These are phyloP conservation scores for Ilyonectria mors-panacis DNA, from an alignment of 2,329 filamentous ascomycete genomes.

Conservation along the genomic window DNA sequence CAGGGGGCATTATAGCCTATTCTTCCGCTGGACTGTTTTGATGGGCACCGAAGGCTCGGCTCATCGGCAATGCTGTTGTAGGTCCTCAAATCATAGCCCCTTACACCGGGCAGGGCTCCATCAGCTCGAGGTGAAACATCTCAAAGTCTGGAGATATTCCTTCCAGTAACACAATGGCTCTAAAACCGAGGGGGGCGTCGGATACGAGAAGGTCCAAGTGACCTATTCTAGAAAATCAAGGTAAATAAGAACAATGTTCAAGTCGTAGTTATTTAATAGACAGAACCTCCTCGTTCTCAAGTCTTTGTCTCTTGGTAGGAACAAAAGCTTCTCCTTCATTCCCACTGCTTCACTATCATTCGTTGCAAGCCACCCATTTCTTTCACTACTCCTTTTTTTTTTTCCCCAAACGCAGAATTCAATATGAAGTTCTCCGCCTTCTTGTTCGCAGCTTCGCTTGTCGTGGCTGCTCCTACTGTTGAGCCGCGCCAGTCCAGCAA, in stretches of 20 bases:
- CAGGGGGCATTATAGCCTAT: conserved; percentile 3
- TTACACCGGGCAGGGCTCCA: conserved; percentile 1
- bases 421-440: neutral
- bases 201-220: conserved; percentile 3
- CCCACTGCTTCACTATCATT: neutral
- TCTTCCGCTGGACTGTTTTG: conserved; percentile 4
- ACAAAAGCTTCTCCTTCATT: conserved; percentile 6
- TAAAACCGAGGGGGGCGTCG: conserved; percentile 1
- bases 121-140: conserved; percentile 1
- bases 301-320: neutral
- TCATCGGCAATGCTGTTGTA: conserved; percentile 7
- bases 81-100: conserved; percentile 3
- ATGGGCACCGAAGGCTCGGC: conserved; percentile 1
- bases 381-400: neutral
- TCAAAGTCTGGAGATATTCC: conserved; percentile 6
- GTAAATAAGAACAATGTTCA: conserved; percentile 3
- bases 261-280: conserved; percentile 8
- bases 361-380: conserved; percentile 2
- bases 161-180: conserved; percentile 4
- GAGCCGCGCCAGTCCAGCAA: neutral
- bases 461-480: conserved; percentile 2
- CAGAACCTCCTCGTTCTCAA: conserved; percentile 2
- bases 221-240: conserved; percentile 3
- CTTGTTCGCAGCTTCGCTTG: neutral
- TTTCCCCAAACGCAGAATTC: conserved; percentile 1